Conservation (phyloP, 2,329 filamentous ascomycete genomes). For the Phoma sp. region DNA sequence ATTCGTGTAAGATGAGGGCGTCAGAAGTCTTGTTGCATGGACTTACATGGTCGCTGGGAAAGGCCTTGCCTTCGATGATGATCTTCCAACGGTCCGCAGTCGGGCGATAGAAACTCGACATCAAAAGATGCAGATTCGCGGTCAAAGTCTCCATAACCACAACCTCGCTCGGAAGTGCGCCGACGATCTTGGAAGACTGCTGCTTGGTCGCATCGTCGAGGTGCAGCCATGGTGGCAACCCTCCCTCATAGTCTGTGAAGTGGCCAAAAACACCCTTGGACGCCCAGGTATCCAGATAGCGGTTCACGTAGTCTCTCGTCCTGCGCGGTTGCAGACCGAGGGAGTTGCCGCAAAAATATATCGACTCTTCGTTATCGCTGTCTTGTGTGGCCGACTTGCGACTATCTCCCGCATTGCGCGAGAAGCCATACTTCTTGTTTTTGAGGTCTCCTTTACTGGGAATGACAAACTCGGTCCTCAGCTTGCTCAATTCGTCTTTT, state of each 20-base stretch:
- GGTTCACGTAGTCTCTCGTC: constrained; percentile 68
- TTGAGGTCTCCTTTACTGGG: constrained; percentile 75
- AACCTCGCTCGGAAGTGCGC: constrained; percentile 74
- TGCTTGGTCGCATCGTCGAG: constrained; percentile 76
- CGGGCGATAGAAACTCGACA: constrained; percentile 84
- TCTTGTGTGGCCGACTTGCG: constrained; percentile 27
- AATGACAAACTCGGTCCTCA: constrained; percentile 74
- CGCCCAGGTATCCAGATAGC: constrained; percentile 83
- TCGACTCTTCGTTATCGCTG: constrained; percentile 53
- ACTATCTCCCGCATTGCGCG: constrained; percentile 8
- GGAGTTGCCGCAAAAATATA: constrained; percentile 91
- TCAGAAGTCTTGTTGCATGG: not conserved
- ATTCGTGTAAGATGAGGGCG: constrained; percentile 11
- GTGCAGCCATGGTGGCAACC: constrained; percentile 75
- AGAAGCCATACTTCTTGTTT: constrained; percentile 58
- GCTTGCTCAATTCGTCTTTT: constrained; percentile 45
- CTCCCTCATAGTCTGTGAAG: constrained; percentile 72
- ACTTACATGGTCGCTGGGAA: constrained; percentile 79
- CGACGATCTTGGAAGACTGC: constrained; percentile 75
- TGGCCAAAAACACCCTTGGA: constrained; percentile 85
- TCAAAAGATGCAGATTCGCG: constrained; percentile 78
- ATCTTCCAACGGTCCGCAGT: constrained; percentile 73
- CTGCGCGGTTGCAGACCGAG: constrained; percentile 80
- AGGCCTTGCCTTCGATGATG: constrained; percentile 87
- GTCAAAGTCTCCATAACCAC: constrained; percentile 90